A percentile compares a stretch with the other conserved stretches of the same genome.
Conservation (phyloP, 2,329 filamentous ascomycete genomes). For the Teratosphaeria zuluensis region DNA sequence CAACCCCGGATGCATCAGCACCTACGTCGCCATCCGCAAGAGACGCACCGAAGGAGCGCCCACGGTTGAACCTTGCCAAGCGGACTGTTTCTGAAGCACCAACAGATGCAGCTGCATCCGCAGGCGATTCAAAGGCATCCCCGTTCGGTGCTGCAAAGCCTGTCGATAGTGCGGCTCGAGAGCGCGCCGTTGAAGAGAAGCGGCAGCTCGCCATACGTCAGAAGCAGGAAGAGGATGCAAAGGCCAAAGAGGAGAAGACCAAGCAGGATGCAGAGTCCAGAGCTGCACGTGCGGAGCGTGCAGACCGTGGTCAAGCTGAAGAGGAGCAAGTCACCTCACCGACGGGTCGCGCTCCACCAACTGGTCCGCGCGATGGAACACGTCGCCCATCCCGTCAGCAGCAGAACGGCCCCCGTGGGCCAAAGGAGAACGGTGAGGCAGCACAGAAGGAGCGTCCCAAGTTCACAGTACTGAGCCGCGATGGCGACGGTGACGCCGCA, state of each 20-base stretch:
- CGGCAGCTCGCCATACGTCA: conserved; percentile 61
- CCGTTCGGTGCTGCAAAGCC: conserved; percentile 89
- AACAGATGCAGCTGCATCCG: conserved; percentile 35
- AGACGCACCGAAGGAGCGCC: conserved; percentile 56
- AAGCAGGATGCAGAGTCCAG: conserved; percentile 53
- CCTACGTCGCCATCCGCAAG: conserved; percentile 59
- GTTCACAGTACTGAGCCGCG: conserved; percentile 41
- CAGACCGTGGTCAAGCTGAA: conserved; percentile 23
- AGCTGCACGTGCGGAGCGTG: conserved; percentile 32
- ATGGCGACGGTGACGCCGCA: conserved; percentile 24
- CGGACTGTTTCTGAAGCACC: conserved; percentile 76
- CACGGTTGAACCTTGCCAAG: conserved; percentile 80
- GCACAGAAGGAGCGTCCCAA: conserved; percentile 14
- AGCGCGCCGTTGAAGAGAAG: conserved; percentile 87
- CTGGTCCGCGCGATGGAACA: conserved; percentile 2
- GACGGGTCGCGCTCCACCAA: conserved; percentile 30
- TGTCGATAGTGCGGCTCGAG: conserved; percentile 83
- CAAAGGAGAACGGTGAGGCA: conserved; percentile 30
- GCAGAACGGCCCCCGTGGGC: conserved; percentile 22
- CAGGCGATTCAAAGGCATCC: conserved; percentile 66
- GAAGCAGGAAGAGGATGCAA: conserved; percentile 81
- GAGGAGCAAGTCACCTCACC: conserved; percentile 28
- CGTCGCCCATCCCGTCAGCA: conserved; percentile 18
- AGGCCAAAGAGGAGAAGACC: conserved; percentile 60
- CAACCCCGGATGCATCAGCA: conserved; percentile 60